Percentiles rank a stretch among this genome's conserved stretches.
These are phyloP conservation scores for Candida multigemmis DNA, from an alignment of 805 yeast species.

Conservation along the genomic window DNA sequence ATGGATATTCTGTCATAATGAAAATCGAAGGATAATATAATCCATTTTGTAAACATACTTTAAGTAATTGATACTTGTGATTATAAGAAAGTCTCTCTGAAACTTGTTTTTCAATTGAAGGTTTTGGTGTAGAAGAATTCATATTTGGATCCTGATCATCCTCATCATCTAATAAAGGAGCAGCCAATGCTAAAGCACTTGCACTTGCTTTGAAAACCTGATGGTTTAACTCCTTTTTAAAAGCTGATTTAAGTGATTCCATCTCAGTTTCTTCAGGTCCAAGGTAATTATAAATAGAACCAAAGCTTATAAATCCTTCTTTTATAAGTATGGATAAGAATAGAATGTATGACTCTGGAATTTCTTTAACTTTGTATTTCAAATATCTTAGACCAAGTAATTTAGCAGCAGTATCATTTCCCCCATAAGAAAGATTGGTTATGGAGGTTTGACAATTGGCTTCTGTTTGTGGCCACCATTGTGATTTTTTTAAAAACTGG, in stretches of 20 bases:
- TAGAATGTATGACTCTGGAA: conserved; percentile 35
- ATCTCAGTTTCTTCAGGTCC: conserved; percentile 44
- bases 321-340: conserved; percentile 52
- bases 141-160: conserved; percentile 30
- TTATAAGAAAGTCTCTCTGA: conserved; percentile 1
- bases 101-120: neutral
- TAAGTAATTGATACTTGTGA: conserved; percentile 31
- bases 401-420: conserved; percentile 49
- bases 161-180: conserved; percentile 66
- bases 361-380: conserved; percentile 18
- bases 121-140: neutral
- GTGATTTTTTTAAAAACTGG: conserved; percentile 40
- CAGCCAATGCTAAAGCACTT: conserved; percentile 81
- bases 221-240: conserved; percentile 41
- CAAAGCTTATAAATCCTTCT: conserved; percentile 57
- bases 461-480: conserved; percentile 55
- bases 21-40: conserved; percentile 52
- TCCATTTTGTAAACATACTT: conserved; percentile 49
- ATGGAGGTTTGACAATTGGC: conserved; percentile 25
- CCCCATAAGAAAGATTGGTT: conserved; percentile 34
- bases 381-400: conserved; percentile 39
- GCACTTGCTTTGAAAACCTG: conserved; percentile 55
- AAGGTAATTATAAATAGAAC: conserved; percentile 48
- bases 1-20: conserved; percentile 55
- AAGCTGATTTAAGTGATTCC: conserved; percentile 30